Conservation (phyloP, 2,329 filamentous ascomycete species). For the Microdochium trichocladiopsis region DNA sequence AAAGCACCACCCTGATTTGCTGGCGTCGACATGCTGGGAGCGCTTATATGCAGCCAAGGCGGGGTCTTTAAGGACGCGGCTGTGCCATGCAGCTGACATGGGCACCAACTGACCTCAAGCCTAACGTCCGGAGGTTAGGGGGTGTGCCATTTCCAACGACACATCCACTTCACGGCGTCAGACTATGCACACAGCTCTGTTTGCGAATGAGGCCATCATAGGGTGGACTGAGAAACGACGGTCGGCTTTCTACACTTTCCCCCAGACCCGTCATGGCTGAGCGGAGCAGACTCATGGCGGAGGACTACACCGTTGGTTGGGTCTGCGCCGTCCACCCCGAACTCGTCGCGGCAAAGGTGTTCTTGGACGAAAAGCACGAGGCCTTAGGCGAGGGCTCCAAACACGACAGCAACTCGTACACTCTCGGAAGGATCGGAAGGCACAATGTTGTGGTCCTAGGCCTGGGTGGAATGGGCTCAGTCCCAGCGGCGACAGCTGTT, state of each 20-base stretch:
- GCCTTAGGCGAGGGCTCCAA: slow-evolving; percentile 9
- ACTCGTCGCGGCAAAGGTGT: slow-evolving; percentile 14
- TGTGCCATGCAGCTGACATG: neutral
- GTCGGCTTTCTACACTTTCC: neutral
- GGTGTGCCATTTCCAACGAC: neutral
- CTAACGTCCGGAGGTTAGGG: neutral
- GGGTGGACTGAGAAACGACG: neutral
- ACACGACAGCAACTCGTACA: slow-evolving; percentile 16
- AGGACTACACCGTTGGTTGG: slow-evolving; percentile 22
- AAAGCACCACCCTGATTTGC: neutral
- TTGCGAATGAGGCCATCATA: neutral
- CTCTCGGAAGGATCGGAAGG: slow-evolving; percentile 15
- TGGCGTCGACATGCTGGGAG: neutral
- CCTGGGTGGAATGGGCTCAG: slow-evolving; percentile 10
- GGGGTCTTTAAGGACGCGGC: neutral
- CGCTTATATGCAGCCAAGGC: neutral
- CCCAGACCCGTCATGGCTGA: neutral
- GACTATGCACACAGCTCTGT: neutral
- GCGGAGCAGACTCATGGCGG: neutral
- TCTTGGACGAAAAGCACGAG: slow-evolving; percentile 18
- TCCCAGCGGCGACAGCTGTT: slow-evolving; percentile 16
- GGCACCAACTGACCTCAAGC: neutral
- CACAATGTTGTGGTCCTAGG: slow-evolving; percentile 22
- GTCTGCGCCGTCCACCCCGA: slow-evolving; percentile 19
- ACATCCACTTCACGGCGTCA: neutral